Conservation (phyloP, 2,329 filamentous ascomycete species). For the Epichloe typhina region DNA sequence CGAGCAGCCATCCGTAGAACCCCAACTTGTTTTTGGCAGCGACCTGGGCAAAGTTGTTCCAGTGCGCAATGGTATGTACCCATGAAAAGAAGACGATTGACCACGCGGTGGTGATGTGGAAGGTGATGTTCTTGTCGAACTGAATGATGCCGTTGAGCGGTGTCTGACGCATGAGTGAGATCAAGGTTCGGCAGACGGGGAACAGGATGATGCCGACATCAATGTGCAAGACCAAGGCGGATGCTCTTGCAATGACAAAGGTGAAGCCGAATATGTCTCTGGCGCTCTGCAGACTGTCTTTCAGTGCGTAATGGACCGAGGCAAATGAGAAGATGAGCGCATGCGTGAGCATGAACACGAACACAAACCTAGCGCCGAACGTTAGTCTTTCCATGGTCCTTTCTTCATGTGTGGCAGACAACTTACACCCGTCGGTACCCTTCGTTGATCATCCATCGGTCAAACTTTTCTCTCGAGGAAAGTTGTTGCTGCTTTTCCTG, state of each 20-base stretch:
- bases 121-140: slow-evolving; percentile 82
- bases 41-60: slow-evolving; percentile 74
- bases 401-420: neutral
- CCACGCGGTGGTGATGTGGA: slow-evolving; percentile 76
- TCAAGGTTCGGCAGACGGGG: slow-evolving; percentile 72
- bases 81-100: slow-evolving; percentile 81
- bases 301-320: slow-evolving; percentile 66
- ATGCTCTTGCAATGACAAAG: slow-evolving; percentile 62
- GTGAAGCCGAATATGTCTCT: slow-evolving; percentile 60
- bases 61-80: slow-evolving; percentile 76
- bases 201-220: slow-evolving; percentile 70
- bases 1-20: slow-evolving; percentile 63
- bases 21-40: slow-evolving; percentile 63
- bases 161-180: slow-evolving; percentile 67
- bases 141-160: slow-evolving; percentile 77
- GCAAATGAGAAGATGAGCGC: slow-evolving; percentile 67
- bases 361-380: slow-evolving; percentile 47
- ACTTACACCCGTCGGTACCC: slow-evolving; percentile 68
- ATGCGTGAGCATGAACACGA: slow-evolving; percentile 61
- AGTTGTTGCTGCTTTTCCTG: slow-evolving; percentile 58
- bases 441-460: slow-evolving; percentile 84
- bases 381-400: neutral
- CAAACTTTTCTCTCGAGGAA: slow-evolving; percentile 57
- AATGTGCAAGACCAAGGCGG: slow-evolving; percentile 67
- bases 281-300: slow-evolving; percentile 56